These are phyloP conservation scores for Pythium guiyangense DNA, from an alignment of 352 stramenopile genomes.

Conservation along the genomic window DNA sequence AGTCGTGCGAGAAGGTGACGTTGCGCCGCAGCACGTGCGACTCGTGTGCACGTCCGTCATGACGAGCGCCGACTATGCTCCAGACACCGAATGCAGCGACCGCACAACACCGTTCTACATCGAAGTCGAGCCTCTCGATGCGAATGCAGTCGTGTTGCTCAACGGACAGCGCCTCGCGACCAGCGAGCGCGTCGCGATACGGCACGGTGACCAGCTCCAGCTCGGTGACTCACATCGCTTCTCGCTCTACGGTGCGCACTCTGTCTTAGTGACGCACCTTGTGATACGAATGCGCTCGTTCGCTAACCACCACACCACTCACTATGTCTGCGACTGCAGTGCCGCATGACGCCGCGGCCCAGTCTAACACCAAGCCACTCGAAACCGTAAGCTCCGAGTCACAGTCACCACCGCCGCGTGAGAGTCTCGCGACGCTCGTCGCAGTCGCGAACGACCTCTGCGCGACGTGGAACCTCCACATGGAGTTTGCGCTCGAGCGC, in stretches of 20 bases:
- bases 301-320: neutral
- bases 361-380: neutral
- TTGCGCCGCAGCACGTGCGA: constrained; percentile 24
- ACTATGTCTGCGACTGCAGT: neutral
- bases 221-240: constrained; percentile 38
- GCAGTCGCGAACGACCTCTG: constrained; percentile 62
- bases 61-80: neutral
- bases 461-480: constrained; percentile 43
- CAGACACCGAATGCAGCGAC: neutral
- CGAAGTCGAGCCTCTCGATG: constrained; percentile 30
- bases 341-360: neutral
- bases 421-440: constrained; percentile 22
- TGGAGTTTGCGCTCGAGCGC: constrained; percentile 30
- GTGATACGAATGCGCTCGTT: too few relatives aligned
- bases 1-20: constrained; percentile 16
- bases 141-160: constrained; percentile 28
- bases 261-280: too few relatives aligned
- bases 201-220: constrained; percentile 45
- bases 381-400: neutral
- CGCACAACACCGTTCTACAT: constrained; percentile 7
- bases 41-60: constrained; percentile 21
- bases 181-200: constrained; percentile 17
- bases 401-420: neutral
- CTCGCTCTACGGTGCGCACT: constrained; percentile 34
- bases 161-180: constrained; percentile 29